Evolutionary conservation across 2,329 filamentous ascomycete genomes (phyloP), one percentile per base, ranked within the genome.

Genomic region (Xylaria sp.): DNA sequence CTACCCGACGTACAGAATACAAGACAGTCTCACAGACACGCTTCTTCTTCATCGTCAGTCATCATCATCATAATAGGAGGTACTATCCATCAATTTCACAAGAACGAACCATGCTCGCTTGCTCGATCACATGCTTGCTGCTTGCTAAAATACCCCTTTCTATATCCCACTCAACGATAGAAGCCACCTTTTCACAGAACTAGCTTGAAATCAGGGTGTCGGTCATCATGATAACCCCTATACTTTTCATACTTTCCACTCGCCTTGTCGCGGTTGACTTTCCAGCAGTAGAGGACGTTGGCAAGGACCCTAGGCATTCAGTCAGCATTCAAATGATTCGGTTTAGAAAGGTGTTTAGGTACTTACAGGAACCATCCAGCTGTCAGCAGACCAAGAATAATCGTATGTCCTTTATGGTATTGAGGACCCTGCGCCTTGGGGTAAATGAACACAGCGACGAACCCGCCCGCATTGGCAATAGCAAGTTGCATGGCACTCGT

Each of bases 401-500:
- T 78, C 0, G 80, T 84, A 68, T 89, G 86, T 1, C 85, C 85
- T 50, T 78, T 76, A 62, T 83, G 80, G 60, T 83, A 89, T 55
- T 79, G 75, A 0, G 85, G 84, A 0, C 76, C 79, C 55, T 89
- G 76, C 0, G 66, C 70, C 53, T 77, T 78, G 2, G 83, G 83
- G 63, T 88, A 88, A 3, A 84, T 80, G 67, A 88, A 88, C 0
- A 80, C 79, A 0, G 85, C 82, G 2, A 89, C 84, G 65, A 89
- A 87, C 0, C 86, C 86, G 51, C 86, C 86, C 6, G 79, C 82
- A 64, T 90, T 89, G 0, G 86, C 86, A 64, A 89, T 83, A 1
- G 82, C 82, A 30, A 89, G 75, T 70, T 89, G 86, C 65, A 89
- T 67, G 0, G 82, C 87, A 1, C 82, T 83, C 0, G 86, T 86